These are phyloP conservation scores for Carex scoparia DNA, from an alignment of 176 grass and related monocot genomes.

Conservation along the genomic window DNA sequence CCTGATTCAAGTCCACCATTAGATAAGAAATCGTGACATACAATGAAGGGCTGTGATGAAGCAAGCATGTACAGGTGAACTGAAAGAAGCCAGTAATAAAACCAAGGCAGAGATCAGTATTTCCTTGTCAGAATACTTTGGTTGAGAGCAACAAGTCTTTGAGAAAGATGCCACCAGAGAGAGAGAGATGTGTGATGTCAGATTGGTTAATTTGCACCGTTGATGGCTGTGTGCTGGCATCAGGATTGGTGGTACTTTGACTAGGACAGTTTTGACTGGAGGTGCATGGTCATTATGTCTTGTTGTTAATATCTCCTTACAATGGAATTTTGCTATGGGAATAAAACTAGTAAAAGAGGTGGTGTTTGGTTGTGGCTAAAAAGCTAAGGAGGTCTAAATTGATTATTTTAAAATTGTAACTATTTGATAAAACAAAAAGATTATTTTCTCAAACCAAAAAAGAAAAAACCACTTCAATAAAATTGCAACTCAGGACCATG, in stretches of 20 bases:
- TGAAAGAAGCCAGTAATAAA: slow-evolving; percentile 3
- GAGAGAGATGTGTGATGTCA: neutral
- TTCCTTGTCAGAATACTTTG: neutral
- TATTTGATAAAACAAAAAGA: no score
- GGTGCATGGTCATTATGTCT: neutral
- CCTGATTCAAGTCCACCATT: neutral
- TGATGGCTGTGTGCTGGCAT: neutral
- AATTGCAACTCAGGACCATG: no score
- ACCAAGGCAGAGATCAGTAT: neutral
- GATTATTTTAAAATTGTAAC: no score
- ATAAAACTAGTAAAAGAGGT: neutral
- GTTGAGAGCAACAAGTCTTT: neutral
- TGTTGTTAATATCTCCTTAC: neutral
- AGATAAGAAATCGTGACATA: neutral
- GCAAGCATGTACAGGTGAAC: neutral
- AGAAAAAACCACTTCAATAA: no score
- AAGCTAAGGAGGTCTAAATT: no score
- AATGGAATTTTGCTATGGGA: neutral
- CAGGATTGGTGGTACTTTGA: neutral
- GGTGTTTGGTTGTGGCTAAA: no score
- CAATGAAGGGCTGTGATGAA: neutral
- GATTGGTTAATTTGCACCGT: neutral
- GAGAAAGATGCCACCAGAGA: no score
- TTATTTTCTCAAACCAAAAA: no score
- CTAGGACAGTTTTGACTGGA: neutral